Conservation (phyloP, 2,329 filamentous ascomycete species). For the Ceratocystis colombiana region DNA sequence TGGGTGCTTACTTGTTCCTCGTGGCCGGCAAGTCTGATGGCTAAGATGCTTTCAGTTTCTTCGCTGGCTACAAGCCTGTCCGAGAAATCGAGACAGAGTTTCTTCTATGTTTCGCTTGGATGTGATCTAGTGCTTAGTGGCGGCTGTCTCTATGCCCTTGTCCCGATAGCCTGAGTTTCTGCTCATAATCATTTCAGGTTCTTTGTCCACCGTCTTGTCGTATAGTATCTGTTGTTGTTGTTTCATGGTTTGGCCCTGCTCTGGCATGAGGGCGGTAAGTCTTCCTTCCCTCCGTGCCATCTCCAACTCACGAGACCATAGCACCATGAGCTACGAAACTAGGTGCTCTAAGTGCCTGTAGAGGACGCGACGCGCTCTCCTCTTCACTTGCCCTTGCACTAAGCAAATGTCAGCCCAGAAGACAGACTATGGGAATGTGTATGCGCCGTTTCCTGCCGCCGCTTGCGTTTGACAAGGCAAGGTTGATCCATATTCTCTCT, state of each 20-base stretch:
- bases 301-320: not conserved
- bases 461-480: not conserved
- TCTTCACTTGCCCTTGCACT: not conserved
- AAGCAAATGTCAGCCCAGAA: not conserved
- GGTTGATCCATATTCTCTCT: not conserved
- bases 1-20: not conserved
- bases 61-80: not conserved
- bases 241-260: not conserved
- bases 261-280: not conserved
- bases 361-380: no score
- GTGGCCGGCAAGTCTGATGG: not conserved
- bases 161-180: not conserved
- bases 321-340: no score
- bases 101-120: not conserved
- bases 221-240: not conserved
- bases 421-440: not conserved
- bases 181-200: not conserved
- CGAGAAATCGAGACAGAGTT: not conserved
- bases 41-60: conserved; percentile 7
- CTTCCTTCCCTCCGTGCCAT: not conserved
- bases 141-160: not conserved
- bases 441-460: not conserved
- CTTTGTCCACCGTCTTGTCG: not conserved
- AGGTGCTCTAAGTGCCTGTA: no score
- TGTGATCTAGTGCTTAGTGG: not conserved